Percentiles rank a stretch among this genome's conserved stretches.
phyloP scores from a whole-genome alignment of 768 basidiomycete species.

The Psilocybe cyanescens region DNA sequence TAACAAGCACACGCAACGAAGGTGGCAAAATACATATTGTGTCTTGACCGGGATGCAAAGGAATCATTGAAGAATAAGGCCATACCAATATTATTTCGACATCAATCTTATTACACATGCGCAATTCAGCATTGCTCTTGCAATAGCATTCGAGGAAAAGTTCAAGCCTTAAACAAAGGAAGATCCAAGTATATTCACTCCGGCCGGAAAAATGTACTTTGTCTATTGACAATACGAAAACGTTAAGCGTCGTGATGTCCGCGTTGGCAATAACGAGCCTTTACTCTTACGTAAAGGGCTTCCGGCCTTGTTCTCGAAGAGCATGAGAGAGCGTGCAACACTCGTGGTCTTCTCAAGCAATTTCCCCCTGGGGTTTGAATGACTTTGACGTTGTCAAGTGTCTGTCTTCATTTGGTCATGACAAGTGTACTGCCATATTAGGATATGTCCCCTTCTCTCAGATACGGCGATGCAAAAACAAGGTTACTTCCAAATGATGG shows the following conservation, averaged over 20 bases:
- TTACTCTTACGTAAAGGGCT: not conserved
- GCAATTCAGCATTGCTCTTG: not conserved
- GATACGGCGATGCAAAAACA: conserved; percentile 12
- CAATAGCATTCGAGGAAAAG: not conserved
- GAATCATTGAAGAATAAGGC: not conserved
- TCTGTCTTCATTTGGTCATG: conserved; percentile 4
- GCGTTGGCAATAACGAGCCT: not conserved
- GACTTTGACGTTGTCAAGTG: not conserved
- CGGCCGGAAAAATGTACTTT: not conserved
- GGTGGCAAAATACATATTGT: not conserved
- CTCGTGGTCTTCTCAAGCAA: not conserved
- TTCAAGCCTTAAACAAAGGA: not conserved
- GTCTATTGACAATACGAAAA: not conserved
- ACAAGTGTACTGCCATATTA: conserved; percentile 17
- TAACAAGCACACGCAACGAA: not conserved
- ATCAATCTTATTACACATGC: not conserved
- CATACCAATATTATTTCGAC: not conserved
- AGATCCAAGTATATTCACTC: not conserved
- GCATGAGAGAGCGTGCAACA: not conserved
- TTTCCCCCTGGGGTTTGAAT: not conserved
- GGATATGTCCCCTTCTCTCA: conserved; percentile 10
- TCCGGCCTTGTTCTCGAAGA: not conserved
- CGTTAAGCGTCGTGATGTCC: not conserved
- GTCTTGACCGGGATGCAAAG: not conserved
- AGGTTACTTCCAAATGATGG: conserved; percentile 17